Evolutionary conservation across 2,329 filamentous ascomycete species (phyloP), one percentile per base, ranked within the genome.

Genomic region (Talaromyces sp.): DNA sequence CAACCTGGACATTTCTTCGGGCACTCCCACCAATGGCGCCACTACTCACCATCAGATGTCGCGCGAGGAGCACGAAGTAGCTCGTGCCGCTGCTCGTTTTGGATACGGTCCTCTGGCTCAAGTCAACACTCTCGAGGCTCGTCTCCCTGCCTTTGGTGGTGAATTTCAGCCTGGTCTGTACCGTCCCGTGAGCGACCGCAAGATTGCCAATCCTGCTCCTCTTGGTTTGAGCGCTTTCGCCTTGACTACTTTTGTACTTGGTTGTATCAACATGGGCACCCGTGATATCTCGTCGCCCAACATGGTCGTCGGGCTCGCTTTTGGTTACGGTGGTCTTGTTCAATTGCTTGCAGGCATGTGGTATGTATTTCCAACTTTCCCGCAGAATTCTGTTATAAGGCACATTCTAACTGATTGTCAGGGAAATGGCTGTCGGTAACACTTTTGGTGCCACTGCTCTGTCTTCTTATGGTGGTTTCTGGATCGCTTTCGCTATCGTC

Each of bases 391-490:
- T 37, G 9, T 28, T 15, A 39, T 10, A 17, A 10, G 21, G 15
- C 15, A 3, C 37, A 7, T 25, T 28, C 45, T 58, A 31, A 61
- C 25, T n/a, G 5, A 11, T 1, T 11, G 4, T 11, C 15, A 90
- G 88, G 88, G 89, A 93, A 77, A 89, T 93, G 84, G 88, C 89
- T 36, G 81, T 89, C n/a, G 89, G 89, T 58, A 93, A 93, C 80
- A 93, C 89, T 10, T 92, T 93, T 64, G 89, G 89, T 80, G 89
- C 88, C 54, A 92, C 89, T 22, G 88, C 89, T 19, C 77, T 93
- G 58, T 89, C 88, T 9, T 92, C 89, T 0, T 93, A 89, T 69
- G 89, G 89, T 65, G 89, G 89, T 62, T 93, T 93, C 81, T 93
- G 89, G 89, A 83, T 93, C 67, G 79, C 80, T 11, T 88, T 89